Evolutionary conservation across 192 early-diverging fungal genomes (phyloP), one percentile per base, ranked within the genome.

Genomic region (Chytriomyces sp.): DNA sequence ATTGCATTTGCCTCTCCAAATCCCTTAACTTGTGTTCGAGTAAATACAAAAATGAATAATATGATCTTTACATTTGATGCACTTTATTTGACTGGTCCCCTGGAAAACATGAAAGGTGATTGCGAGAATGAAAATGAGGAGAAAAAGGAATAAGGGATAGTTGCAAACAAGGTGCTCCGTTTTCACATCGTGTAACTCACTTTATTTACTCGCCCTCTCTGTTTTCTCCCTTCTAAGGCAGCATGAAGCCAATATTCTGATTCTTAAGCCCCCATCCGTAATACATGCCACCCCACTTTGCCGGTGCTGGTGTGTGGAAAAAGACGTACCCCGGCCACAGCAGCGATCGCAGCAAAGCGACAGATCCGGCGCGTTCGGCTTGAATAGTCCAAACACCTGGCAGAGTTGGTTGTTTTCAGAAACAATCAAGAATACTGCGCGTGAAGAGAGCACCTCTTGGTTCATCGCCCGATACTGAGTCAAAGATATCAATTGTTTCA

Each of bases 251-350:
- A 76, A 87, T 81, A 64, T 86, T 87, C 9, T 68, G 66, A 62
- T 89, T 89, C 61, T 77, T 83, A 50, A 84, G 67, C 7, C 85
- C 88, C 28, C 71, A 82, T 6, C 88, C 88, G 66, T 82, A 81
- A 71, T 89, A 89, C 67, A 89, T 79, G 5, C 81, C 75, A 7
- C 82, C 83, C 77, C 80, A 87, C 50, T 86, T 84, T 61, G 76
- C 59, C 5, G 85, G 82, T 20, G 50, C 69, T 5, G 83, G 78
- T 6, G 83, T 77, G 76, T 89, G 88, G 69, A 83, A 86, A 63
- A 87, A 82, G 16, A 75, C 69, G 66, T 89, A 89, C 5, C 88
- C 88, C 6, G 88, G 88, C 88, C 88, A 89, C 64, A 85, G 62
- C n/a, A 87, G 77, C 46, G 80, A 88, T 35, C 85, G 61, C 23